Percentiles rank a stretch among this genome's conserved stretches.
Conservation (phyloP, 495 filamentous ascomycete genomes). For the Penicillium cosmopolitanum region DNA sequence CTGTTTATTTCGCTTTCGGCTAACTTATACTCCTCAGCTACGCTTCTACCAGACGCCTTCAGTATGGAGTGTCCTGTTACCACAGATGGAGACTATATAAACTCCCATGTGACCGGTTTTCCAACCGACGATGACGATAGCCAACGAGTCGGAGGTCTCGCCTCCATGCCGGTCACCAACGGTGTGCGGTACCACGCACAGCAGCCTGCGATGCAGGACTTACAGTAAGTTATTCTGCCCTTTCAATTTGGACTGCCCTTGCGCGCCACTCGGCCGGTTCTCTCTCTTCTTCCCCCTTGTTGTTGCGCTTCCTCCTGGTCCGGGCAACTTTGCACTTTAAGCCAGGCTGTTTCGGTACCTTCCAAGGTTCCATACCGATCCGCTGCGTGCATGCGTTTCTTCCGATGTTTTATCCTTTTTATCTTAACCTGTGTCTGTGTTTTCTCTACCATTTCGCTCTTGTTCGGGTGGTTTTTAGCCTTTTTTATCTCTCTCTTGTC, state of each 20-base stretch:
- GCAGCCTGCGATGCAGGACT: constrained; percentile 48
- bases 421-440: constrained; percentile 23
- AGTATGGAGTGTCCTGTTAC: constrained; percentile 43
- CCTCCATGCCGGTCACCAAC: constrained; percentile 50
- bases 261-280: constrained; percentile 36
- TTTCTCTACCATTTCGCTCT: constrained; percentile 11
- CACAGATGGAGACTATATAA: constrained; percentile 48
- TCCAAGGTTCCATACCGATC: constrained; percentile 36
- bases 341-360: constrained; percentile 36
- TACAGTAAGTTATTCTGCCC: constrained; percentile 49
- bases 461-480: constrained; percentile 13
- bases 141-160: constrained; percentile 47
- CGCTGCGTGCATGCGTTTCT: constrained; percentile 35
- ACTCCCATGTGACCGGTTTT: constrained; percentile 40
- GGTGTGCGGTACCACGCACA: constrained; percentile 51
- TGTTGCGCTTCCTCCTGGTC: constrained; percentile 41
- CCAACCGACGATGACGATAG: constrained; percentile 46
- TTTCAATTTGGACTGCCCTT: constrained; percentile 45
- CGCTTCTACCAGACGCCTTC: constrained; percentile 44
- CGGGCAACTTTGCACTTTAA: constrained; percentile 36
- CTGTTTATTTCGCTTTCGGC: constrained; percentile 18
- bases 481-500: constrained; percentile 1
- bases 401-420: constrained; percentile 31
- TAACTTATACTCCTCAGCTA: constrained; percentile 28
- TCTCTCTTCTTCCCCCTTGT: constrained; percentile 44